Percentiles rank a stretch among this genome's conserved stretches.
phyloP scores from a whole-genome alignment of 208 protist species.

The Wallacemonas rigidus region DNA sequence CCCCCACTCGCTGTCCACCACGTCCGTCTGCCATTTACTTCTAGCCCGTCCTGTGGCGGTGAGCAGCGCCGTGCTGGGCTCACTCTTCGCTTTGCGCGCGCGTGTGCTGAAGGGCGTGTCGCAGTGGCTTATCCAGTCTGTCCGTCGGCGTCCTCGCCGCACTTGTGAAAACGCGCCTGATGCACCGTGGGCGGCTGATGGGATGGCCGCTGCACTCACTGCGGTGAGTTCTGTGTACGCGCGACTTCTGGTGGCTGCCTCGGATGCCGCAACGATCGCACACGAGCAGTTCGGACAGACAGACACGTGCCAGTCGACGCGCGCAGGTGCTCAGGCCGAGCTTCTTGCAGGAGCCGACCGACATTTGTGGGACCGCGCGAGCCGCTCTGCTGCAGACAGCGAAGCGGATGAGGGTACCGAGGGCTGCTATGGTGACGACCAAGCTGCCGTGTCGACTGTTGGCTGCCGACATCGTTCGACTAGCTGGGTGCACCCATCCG shows the following conservation, averaged over 20 bases:
- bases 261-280: slow-evolving; percentile 8
- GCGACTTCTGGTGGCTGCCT: slow-evolving; percentile 1
- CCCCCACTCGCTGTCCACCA: too few relatives aligned
- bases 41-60: not conserved
- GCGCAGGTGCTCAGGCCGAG: not conserved
- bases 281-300: slow-evolving; percentile 1
- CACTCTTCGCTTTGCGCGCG: not conserved
- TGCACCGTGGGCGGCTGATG: too few relatives aligned
- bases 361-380: too few relatives aligned
- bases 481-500: slow-evolving; percentile 28
- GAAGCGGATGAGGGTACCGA: not conserved
- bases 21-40: not conserved
- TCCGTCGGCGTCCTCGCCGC: not conserved
- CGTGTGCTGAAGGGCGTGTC: not conserved
- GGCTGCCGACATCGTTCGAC: not conserved
- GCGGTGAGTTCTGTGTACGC: not conserved
- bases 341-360: not conserved
- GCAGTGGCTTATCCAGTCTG: not conserved
- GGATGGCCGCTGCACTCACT: not conserved
- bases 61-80: not conserved
- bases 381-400: not conserved
- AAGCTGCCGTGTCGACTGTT: not conserved
- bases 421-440: not conserved
- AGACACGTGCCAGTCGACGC: not conserved
- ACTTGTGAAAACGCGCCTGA: not conserved